Base-by-base conservation (phyloP, 805 yeast species). In the Kuraishia cidri region DNA sequence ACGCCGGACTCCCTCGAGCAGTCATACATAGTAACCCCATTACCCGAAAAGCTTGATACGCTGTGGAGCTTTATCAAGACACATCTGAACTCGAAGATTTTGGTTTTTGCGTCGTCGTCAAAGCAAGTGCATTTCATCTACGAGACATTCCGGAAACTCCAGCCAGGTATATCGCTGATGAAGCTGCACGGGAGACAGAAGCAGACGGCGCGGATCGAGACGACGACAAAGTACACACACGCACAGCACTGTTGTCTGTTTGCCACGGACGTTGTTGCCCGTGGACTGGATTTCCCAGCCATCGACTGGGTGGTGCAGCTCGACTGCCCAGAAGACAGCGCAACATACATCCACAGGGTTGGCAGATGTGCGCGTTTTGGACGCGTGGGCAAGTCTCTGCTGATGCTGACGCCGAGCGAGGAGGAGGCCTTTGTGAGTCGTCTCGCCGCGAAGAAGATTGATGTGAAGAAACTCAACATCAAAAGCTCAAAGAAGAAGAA, bases 221-320 rank as follows among this genome's bases (percentile, higher is more conserved):
- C 92, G 6, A 74, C 90, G 1, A 65, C 67, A 35, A 82, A 82
- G 54, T 86, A 85, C 53, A 71, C 86, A 7, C 72, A 78, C 36
- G 78, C 94, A 2, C 82, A 80, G 43, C 73, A 81, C 34, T 83
- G 84, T 11, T 85, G 95, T 59, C 59, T 86, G 30, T 76, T 86
- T 48, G 92, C 95, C 1, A 86, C 96, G 0, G 96, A 86, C 58
- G 79, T 86, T 29, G 95, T 85, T 9, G 95, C 96, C 1, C 65
- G 96, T 52, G 96, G 96, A 12, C 70, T 86, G 26, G 96, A 86
- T 54, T 85, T 87, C 56, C 95, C 96, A 0, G 83, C 88, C 5
- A 83, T 86, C 31, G 94, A 87, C 49, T 86, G 96, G 96, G 95
- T 86, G n/a, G 64, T 86, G 6, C 96, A 86, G 53, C 68, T 85